These are phyloP conservation scores for Verticillium albo-atrum DNA, from an alignment of 2,329 filamentous ascomycete species.

Conservation along the genomic window DNA sequence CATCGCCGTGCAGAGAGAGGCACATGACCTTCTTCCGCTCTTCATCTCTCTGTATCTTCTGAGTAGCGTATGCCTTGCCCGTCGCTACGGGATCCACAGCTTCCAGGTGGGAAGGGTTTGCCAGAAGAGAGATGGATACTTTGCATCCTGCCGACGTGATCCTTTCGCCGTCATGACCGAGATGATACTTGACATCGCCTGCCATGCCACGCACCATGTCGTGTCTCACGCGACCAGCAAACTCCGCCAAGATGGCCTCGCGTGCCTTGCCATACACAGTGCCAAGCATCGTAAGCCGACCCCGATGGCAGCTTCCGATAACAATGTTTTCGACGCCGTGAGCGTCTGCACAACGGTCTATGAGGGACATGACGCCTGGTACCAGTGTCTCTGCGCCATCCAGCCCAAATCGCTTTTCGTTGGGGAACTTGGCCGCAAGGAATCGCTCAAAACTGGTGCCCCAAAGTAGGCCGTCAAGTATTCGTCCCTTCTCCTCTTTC, in stretches of 20 bases:
- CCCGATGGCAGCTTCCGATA: conserved; percentile 98
- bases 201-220: conserved; percentile 77
- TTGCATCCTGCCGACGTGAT: conserved; percentile 96
- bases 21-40: conserved; percentile 87
- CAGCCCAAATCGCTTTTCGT: conserved; percentile 98
- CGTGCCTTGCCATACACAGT: conserved; percentile 99
- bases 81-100: conserved; percentile 96
- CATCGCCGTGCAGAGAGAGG: conserved; percentile 92
- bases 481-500: conserved; percentile 93
- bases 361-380: conserved; percentile 97
- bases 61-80: conserved; percentile 93
- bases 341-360: conserved; percentile 87
- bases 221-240: conserved; percentile 79
- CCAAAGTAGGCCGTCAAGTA: conserved; percentile 96
- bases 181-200: conserved; percentile 97
- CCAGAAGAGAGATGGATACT: conserved; percentile 93
- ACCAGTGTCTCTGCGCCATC: conserved; percentile 96
- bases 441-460: conserved; percentile 95
- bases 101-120: conserved; percentile 97
- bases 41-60: conserved; percentile 95
- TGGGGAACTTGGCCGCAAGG: conserved; percentile 94
- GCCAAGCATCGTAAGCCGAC: conserved; percentile 92
- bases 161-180: conserved; percentile 99
- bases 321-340: conserved; percentile 98
- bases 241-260: conserved; percentile 98